phyloP scores from a whole-genome alignment of 345 rosid species.

The Bruguiera gymnorhiza region DNA sequence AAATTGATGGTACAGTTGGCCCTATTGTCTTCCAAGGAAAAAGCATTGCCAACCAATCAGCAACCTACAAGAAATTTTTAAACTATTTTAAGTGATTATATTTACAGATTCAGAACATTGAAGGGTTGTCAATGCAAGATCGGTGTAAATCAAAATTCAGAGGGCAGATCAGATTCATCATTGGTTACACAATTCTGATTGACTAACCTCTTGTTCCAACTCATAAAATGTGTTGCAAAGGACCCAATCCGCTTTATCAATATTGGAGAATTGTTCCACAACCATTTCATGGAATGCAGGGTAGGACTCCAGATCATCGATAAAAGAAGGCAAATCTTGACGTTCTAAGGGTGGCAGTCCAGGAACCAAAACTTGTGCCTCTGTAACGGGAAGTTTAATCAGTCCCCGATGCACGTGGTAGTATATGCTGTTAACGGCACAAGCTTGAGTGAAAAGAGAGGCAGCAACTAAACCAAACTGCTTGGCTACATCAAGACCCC shows the following conservation, averaged over 20 bases:
- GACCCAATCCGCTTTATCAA: slow-evolving; percentile 30
- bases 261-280: slow-evolving; percentile 28
- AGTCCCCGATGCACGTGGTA: slow-evolving; percentile 28
- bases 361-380: slow-evolving; percentile 19
- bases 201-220: slow-evolving; percentile 32
- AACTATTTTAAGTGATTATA: background rate
- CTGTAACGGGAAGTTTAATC: slow-evolving; percentile 18
- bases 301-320: slow-evolving; percentile 19
- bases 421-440: slow-evolving; percentile 33
- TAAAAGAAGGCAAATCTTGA: slow-evolving; percentile 29
- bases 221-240: slow-evolving; percentile 27
- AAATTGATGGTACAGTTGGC: slow-evolving; percentile 36
- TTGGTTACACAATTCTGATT: background rate
- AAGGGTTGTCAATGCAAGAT: background rate
- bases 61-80: slow-evolving; percentile 19
- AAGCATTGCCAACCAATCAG: slow-evolving; percentile 25
- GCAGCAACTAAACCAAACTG: slow-evolving; percentile 18
- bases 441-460: slow-evolving; percentile 36
- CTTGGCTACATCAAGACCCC: slow-evolving; percentile 39
- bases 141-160: background rate
- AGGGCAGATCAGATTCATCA: background rate
- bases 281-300: slow-evolving; percentile 20
- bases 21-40: slow-evolving; percentile 27
- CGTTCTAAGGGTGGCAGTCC: slow-evolving; percentile 26
- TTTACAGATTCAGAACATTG: background rate